These are phyloP conservation scores for Yueomyces sinensis DNA, from an alignment of 805 yeast genomes.

Conservation along the genomic window DNA sequence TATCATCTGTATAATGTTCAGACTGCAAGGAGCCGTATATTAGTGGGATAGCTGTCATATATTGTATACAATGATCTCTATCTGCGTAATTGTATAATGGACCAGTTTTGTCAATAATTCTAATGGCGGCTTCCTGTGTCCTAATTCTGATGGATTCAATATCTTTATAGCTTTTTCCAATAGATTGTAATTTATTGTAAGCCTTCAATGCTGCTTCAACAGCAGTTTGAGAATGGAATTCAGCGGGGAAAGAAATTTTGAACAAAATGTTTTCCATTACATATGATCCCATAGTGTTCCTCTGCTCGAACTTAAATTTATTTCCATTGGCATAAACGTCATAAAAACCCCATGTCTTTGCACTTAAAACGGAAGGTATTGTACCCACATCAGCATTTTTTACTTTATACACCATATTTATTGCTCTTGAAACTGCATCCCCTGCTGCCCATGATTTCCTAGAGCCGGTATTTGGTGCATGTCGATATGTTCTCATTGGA, in stretches of 20 bases:
- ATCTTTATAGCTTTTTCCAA: conserved; percentile 35
- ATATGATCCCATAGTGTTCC: conserved; percentile 36
- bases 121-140: conserved; percentile 49
- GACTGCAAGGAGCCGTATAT: conserved; percentile 44
- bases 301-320: conserved; percentile 36
- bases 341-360: conserved; percentile 50
- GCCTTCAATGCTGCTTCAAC: conserved; percentile 43
- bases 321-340: conserved; percentile 45
- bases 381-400: conserved; percentile 39
- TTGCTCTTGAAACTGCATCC: conserved; percentile 48
- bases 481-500: conserved; percentile 45
- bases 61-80: conserved; percentile 53
- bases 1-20: conserved; percentile 38
- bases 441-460: conserved; percentile 62
- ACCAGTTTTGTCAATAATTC: conserved; percentile 47
- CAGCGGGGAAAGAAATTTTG: conserved; percentile 53
- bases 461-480: conserved; percentile 51
- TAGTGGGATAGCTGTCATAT: conserved; percentile 47
- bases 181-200: conserved; percentile 23
- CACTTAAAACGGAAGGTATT: conserved; percentile 44
- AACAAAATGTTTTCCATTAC: conserved; percentile 52
- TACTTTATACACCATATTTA: conserved; percentile 39
- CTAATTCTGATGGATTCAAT: conserved; percentile 36
- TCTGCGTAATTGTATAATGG: conserved; percentile 52
- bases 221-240: conserved; percentile 54